Base-by-base conservation (phyloP, 768 basidiomycete species). In the Termitomyces eurrhizus region DNA sequence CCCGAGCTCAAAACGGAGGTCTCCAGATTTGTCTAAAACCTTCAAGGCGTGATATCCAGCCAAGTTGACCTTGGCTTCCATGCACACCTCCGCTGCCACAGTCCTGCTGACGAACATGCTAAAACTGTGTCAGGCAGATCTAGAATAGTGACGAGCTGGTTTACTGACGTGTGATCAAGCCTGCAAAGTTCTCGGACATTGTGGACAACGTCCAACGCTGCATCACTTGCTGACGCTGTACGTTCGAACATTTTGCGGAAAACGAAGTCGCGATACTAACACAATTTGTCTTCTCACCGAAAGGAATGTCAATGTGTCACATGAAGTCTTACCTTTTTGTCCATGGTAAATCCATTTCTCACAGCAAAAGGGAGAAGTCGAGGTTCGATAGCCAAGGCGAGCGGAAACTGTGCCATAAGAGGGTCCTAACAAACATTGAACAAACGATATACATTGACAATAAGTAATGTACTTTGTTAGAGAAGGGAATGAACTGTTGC, bases 161-260 rank as follows among this genome's bases (percentile, higher is more conserved):
- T 44, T 12, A 62, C 79, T 66, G 72, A 92, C 90, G 81, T 82
- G 44, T 82, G 68, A 70, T 92, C 90, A 44, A 92, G 77, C 58
- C 83, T 81, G 65, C 86, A 87, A 41, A 92, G 73, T 67, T 89
- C 89, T 65, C 83, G 82, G 36, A 91, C 87, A 67, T 90, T 90
- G 18, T 78, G 75, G 13, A 84, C 78, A 55, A 92, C 88, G 55
- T 89, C 88, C 41, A 81, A 75, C 45, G 80, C 78, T 29, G 78
- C 77, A 18, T 85, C 86, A 59, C 78, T 80, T 24, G 80, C 74
- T 26, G 70, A 65, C 2, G 79, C 65, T 18, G 79, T 78, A 62
- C 84, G 83, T 70, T 90, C 88, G 64, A 92, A 92, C 83, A 92
- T 91, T 71, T 90, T 90, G 51, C 90, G 87, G 69, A 92, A 91